phyloP scores from a whole-genome alignment of 2,329 filamentous ascomycete species.

The Lecanosticta acicola region DNA sequence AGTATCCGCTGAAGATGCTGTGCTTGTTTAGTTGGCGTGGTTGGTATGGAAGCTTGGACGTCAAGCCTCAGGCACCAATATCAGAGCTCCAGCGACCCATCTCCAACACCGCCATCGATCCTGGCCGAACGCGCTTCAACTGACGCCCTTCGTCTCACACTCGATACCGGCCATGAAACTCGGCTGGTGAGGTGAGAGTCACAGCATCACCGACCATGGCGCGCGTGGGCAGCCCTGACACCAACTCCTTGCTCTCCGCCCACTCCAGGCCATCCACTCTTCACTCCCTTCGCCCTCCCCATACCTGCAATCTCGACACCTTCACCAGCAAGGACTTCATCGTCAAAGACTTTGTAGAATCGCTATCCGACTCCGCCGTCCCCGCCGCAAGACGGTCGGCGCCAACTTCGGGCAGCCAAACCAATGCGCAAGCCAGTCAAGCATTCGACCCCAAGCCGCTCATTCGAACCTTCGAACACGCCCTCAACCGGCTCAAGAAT shows the following conservation, averaged over 20 bases:
- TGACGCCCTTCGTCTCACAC: no score
- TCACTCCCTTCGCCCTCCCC: conserved; percentile 32
- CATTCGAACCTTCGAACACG: conserved; percentile 86
- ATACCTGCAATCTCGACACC: conserved; percentile 72
- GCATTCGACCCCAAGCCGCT: conserved; percentile 91
- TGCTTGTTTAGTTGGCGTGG: no score
- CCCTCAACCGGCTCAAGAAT: conserved; percentile 61
- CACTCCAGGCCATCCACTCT: conserved; percentile 28
- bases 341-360: conserved; percentile 94
- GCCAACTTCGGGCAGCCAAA: conserved; percentile 34
- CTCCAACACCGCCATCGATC: no score
- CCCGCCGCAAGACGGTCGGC: conserved; percentile 69
- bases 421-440: conserved; percentile 29
- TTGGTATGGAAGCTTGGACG: no score
- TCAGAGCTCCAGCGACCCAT: no score
- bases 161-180: no score
- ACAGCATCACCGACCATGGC: conserved; percentile 8
- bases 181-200: no score
- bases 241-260: conserved; percentile 39
- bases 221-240: conserved; percentile 30
- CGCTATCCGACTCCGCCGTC: conserved; percentile 77
- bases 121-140: no score
- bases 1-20: no score
- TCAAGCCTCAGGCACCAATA: no score
- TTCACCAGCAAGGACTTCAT: conserved; percentile 73